Evolutionary conservation across 257 asterid genomes (phyloP).

Genomic region (Lavandula angustifolia): DNA sequence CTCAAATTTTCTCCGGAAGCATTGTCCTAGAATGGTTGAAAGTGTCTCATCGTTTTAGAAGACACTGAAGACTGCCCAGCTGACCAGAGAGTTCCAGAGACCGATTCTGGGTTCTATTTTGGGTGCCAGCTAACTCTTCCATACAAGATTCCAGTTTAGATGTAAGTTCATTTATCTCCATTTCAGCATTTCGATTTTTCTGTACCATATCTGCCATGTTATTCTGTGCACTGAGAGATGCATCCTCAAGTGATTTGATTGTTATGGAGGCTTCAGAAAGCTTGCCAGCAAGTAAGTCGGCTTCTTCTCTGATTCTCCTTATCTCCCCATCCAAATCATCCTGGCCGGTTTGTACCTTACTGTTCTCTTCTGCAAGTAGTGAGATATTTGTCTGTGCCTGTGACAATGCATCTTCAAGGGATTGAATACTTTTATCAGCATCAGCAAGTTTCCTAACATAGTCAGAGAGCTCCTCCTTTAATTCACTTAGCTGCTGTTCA

Average conservation of each 20-base stretch:
- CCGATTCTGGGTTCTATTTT: conserved; percentile 50
- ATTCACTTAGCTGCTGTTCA: conserved; percentile 53
- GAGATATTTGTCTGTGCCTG: conserved; percentile 58
- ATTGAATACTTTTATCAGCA: conserved; percentile 61
- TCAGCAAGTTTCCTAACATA: conserved; percentile 52
- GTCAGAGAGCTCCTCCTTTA: conserved; percentile 53
- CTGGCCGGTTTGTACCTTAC: conserved; percentile 43
- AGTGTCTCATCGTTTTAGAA: conserved; percentile 66
- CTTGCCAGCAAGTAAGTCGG: conserved; percentile 55
- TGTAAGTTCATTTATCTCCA: conserved; percentile 58
- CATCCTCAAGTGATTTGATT: conserved; percentile 66
- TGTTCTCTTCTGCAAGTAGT: conserved; percentile 64
- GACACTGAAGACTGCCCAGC: conserved; percentile 53
- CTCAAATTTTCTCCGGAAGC: conserved; percentile 56
- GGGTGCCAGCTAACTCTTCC: conserved; percentile 70
- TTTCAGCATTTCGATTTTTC: conserved; percentile 60
- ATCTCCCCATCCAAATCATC: conserved; percentile 66
- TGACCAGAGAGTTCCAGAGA: conserved; percentile 59
- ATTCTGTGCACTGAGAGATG: conserved; percentile 54
- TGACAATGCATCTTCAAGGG: conserved; percentile 77
- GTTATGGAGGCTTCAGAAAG: conserved; percentile 60
- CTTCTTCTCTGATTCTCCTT: conserved; percentile 63
- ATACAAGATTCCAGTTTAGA: conserved; percentile 64
- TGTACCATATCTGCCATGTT: conserved; percentile 51
- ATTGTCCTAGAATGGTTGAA: conserved; percentile 47